phyloP scores from a whole-genome alignment of 495 filamentous ascomycete genomes.

The Xylaria palmicola region DNA sequence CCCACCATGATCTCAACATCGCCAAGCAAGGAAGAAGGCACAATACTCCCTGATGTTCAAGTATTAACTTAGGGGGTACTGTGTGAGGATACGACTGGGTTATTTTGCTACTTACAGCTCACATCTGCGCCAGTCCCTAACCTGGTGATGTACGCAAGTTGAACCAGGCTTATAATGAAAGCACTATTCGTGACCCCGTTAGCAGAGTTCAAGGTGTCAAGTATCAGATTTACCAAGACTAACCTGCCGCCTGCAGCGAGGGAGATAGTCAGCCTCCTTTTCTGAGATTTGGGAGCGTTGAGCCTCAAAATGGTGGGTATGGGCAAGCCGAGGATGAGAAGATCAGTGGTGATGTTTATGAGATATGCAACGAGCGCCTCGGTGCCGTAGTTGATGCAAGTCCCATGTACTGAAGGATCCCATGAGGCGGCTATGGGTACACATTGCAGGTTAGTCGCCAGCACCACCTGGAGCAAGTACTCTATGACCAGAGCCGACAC shows the following conservation, averaged over 20 bases:
- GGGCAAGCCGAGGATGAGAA: not conserved
- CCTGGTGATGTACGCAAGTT: not conserved
- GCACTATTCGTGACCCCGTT: too few relatives aligned
- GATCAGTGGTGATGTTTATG: not conserved
- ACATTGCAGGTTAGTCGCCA: not conserved
- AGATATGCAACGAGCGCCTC: not conserved
- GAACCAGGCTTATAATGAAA: not conserved
- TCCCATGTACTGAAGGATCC: not conserved
- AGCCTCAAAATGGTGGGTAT: not conserved
- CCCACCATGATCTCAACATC: not conserved
- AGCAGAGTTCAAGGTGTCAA: too few relatives aligned
- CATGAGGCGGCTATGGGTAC: not conserved
- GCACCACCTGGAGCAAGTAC: not conserved
- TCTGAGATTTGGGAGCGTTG: not conserved
- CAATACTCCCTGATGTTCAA: not conserved
- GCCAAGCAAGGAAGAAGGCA: not conserved
- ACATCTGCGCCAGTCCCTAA: not conserved
- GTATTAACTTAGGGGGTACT: too few relatives aligned
- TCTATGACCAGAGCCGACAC: not conserved
- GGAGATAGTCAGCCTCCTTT: not conserved
- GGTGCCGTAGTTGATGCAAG: not conserved
- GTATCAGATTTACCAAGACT: not conserved
- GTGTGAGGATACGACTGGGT: too few relatives aligned
- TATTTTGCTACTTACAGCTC: not conserved
- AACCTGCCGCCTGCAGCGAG: not conserved